Conservation (phyloP, 2,329 filamentous ascomycete genomes). For the Aaosphaeria pasadenensis region DNA sequence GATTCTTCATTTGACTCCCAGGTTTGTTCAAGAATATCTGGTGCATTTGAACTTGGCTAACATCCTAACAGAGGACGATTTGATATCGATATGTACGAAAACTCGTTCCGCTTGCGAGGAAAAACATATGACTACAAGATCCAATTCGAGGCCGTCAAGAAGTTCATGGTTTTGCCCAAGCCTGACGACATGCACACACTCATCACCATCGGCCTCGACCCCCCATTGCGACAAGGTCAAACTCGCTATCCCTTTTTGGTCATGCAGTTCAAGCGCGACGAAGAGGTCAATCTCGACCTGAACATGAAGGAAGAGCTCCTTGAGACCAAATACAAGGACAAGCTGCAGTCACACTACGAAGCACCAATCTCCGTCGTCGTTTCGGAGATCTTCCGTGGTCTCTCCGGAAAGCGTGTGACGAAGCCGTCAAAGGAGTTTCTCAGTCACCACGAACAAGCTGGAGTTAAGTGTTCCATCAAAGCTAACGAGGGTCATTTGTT, state of each 20-base stretch:
- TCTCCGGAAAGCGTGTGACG: slow-evolving; percentile 93
- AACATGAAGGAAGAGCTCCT: slow-evolving; percentile 93
- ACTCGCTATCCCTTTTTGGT: slow-evolving; percentile 97
- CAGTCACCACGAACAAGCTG: slow-evolving; percentile 88
- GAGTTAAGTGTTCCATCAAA: slow-evolving; percentile 99
- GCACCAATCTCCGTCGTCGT: slow-evolving; percentile 85
- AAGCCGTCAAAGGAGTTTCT: slow-evolving; percentile 92
- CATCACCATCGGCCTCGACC: slow-evolving; percentile 91
- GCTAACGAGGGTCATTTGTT: slow-evolving; percentile 97
- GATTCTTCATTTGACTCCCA: slow-evolving; percentile 92
- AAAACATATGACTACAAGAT: slow-evolving; percentile 99
- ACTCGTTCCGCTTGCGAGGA: slow-evolving; percentile 91
- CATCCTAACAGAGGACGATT: slow-evolving; percentile 76
- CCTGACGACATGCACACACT: slow-evolving; percentile 97
- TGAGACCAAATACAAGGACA: slow-evolving; percentile 83
- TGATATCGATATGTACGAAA: slow-evolving; percentile 99
- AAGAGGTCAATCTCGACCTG: slow-evolving; percentile 92
- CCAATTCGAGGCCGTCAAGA: slow-evolving; percentile 95
- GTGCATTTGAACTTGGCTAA: slow-evolving; percentile 18
- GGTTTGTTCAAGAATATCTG: slow-evolving; percentile 50
- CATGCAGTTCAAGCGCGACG: slow-evolving; percentile 98
- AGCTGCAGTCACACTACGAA: slow-evolving; percentile 85
- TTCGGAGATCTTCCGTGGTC: slow-evolving; percentile 88
- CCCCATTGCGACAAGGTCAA: slow-evolving; percentile 92
- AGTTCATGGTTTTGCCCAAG: slow-evolving; percentile 97